These are phyloP conservation scores for Sporothrix variecibatus DNA, from an alignment of 2,329 filamentous ascomycete genomes.

Conservation along the genomic window DNA sequence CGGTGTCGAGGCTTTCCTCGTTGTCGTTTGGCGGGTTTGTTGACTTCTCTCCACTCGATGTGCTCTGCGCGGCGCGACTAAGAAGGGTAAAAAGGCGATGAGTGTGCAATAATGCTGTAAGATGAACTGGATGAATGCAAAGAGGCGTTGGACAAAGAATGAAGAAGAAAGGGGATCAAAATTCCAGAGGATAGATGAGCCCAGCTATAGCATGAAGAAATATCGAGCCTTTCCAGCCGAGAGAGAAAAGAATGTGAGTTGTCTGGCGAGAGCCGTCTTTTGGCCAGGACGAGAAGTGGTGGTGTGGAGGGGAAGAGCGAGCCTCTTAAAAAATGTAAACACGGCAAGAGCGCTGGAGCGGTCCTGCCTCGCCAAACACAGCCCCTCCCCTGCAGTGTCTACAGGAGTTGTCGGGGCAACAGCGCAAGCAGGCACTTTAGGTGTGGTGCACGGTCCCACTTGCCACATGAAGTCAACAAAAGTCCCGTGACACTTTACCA, in stretches of 20 bases:
- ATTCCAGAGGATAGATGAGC: constrained; percentile 26
- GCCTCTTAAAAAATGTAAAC: constrained; percentile 32
- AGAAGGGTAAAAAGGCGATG: neutral
- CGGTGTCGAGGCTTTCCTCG: neutral
- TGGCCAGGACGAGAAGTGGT: constrained; percentile 4
- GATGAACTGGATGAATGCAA: constrained; percentile 27
- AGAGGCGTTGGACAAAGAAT: constrained; percentile 25
- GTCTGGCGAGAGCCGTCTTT: constrained; percentile 22
- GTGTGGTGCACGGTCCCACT: constrained; percentile 22
- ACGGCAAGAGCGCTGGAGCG: constrained; percentile 30
- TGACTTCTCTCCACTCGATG: constrained; percentile 12
- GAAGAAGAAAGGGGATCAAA: constrained; percentile 22
- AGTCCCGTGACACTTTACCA: constrained; percentile 11
- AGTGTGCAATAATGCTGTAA: constrained; percentile 25
- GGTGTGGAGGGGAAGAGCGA: constrained; percentile 29
- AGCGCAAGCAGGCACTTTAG: constrained; percentile 24
- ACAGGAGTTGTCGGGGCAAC: constrained; percentile 28
- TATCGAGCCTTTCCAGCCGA: constrained; percentile 20
- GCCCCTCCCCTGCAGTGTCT: constrained; percentile 20
- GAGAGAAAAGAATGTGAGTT: constrained; percentile 25
- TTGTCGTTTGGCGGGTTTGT: constrained; percentile 7
- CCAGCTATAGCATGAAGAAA: constrained; percentile 27
- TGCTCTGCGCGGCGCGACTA: neutral
- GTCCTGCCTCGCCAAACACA: constrained; percentile 2
- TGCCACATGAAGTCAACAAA: constrained; percentile 11